Evolutionary conservation across 208 protist genomes (phyloP).

Genomic region (Trypanosoma theileri): DNA sequence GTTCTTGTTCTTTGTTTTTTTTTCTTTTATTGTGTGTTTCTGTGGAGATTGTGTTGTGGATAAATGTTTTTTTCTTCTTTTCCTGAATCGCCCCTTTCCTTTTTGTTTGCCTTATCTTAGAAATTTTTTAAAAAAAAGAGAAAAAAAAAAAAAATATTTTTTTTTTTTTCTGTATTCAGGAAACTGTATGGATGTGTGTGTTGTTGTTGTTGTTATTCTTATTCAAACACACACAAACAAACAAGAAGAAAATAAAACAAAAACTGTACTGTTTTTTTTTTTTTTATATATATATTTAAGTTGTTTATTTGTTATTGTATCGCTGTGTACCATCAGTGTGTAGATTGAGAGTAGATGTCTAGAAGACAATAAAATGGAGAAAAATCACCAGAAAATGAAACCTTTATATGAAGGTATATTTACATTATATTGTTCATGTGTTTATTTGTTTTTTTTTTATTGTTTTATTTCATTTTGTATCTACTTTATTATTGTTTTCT

Average conservation of each 20-base stretch:
- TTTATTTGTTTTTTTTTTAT: conserved; percentile 16
- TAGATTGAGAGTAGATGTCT: too few species aligned
- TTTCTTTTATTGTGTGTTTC: neutral
- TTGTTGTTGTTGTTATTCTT: too few species aligned
- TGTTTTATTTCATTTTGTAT: conserved; percentile 2
- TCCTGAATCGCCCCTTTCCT: conserved; percentile 10
- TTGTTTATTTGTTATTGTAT: too few species aligned
- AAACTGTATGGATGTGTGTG: too few species aligned
- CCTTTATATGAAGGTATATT: conserved; percentile 1
- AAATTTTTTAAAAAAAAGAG: conserved; percentile 14
- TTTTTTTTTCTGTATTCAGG: neutral
- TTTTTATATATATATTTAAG: too few species aligned
- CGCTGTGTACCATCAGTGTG: too few species aligned
- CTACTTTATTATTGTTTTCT: conserved; percentile 7
- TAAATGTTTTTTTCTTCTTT: neutral
- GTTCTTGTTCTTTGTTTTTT: neutral
- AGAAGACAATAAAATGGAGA: neutral
- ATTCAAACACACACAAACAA: too few species aligned
- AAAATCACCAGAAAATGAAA: neutral
- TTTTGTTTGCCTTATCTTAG: conserved; percentile 20
- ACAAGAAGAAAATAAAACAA: conserved; percentile 10
- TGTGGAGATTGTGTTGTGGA: too few species aligned
- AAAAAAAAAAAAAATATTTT: conserved; percentile 6
- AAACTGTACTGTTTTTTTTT: neutral
- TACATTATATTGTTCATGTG: conserved; percentile 5